Percentiles rank a stretch among this genome's conserved stretches.
These are phyloP conservation scores for Saccharomycopsis sp. DNA, from an alignment of 805 yeast genomes.

Conservation along the genomic window DNA sequence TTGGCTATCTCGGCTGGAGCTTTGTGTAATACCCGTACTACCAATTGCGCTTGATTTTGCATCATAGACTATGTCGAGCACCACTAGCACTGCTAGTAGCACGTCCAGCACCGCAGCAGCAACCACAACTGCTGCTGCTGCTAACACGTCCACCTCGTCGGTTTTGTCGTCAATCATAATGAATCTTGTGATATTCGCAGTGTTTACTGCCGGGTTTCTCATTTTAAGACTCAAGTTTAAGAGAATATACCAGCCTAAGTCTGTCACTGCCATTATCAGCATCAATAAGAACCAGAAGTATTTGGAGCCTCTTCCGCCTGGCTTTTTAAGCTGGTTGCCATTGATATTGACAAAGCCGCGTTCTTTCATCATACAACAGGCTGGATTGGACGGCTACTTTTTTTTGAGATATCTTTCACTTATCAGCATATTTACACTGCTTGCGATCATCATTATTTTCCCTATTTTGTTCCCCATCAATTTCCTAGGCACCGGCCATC, in stretches of 20 bases:
- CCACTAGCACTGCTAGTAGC: conserved; percentile 1
- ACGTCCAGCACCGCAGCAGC: neutral
- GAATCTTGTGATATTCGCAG: conserved; percentile 60
- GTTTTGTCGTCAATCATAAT: conserved; percentile 65
- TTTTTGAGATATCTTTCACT: conserved; percentile 71
- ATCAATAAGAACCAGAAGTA: conserved; percentile 51
- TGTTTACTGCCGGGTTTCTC: conserved; percentile 56
- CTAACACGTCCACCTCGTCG: conserved; percentile 58
- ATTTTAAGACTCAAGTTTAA: conserved; percentile 56
- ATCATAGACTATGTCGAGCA: neutral
- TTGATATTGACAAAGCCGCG: conserved; percentile 62
- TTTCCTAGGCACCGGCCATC: conserved; percentile 57
- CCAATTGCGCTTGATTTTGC: no score
- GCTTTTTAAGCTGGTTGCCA: conserved; percentile 62
- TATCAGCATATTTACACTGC: conserved; percentile 44
- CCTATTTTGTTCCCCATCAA: conserved; percentile 79
- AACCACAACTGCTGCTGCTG: neutral
- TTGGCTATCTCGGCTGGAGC: no score
- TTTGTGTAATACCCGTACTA: no score
- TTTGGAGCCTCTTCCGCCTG: conserved; percentile 69
- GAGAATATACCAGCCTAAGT: conserved; percentile 80
- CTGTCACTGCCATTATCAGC: conserved; percentile 39
- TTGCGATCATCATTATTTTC: conserved; percentile 49
- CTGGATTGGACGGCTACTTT: conserved; percentile 93
- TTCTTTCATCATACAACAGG: conserved; percentile 70